These are phyloP conservation scores for Podila verticillata DNA, from an alignment of 192 early-diverging fungal species.

Conservation along the genomic window DNA sequence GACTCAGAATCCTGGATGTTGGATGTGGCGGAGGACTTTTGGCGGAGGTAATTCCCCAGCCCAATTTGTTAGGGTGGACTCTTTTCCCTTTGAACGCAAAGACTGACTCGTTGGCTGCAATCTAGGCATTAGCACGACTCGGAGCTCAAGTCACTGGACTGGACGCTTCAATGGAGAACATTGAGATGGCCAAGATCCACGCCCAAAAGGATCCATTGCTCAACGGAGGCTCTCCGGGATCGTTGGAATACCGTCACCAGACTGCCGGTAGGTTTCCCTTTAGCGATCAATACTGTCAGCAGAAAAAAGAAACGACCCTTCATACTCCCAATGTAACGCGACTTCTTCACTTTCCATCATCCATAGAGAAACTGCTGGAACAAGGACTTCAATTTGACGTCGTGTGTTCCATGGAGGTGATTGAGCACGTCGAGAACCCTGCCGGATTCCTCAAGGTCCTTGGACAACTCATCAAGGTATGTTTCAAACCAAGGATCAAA, in stretches of 20 bases:
- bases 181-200: conserved; percentile 82
- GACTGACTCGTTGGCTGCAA: not conserved
- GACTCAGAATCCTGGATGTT: conserved; percentile 81
- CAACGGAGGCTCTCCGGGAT: conserved; percentile 50
- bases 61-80: not conserved
- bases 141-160: conserved; percentile 79
- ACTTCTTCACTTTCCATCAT: not conserved
- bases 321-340: not conserved
- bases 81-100: not conserved
- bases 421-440: conserved; percentile 91
- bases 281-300: not conserved
- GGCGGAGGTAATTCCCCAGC: conserved; percentile 67
- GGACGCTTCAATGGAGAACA: conserved; percentile 89
- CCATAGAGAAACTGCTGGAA: conserved; percentile 68
- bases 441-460: conserved; percentile 75
- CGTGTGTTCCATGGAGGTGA: conserved; percentile 89
- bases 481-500: not conserved
- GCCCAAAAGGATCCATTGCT: conserved; percentile 73
- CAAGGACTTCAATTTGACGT: conserved; percentile 73
- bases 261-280: conserved; percentile 62
- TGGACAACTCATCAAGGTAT: conserved; percentile 70
- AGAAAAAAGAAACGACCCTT: no score
- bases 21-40: conserved; percentile 96
- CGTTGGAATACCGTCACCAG: conserved; percentile 69
- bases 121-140: conserved; percentile 78